A percentile compares a stretch with the other conserved stretches of the same genome.
Conservation (phyloP, 306 rosid species). For the Pyrus betulifolia region DNA sequence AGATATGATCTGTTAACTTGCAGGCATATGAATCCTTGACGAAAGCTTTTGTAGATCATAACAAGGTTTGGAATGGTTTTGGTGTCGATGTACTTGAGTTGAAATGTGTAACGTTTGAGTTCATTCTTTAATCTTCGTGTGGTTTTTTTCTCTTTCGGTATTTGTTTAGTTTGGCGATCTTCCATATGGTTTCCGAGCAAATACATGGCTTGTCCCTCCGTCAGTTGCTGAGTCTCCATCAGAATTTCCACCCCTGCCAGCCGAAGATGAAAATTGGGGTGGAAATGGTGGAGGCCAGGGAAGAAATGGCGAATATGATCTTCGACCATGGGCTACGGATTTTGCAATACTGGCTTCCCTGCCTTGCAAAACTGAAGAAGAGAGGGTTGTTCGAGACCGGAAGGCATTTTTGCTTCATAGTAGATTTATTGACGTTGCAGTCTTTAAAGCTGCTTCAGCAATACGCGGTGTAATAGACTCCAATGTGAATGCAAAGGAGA, state of each 20-base stretch:
- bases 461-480: slow-evolving; percentile 43
- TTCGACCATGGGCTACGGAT: slow-evolving; percentile 73
- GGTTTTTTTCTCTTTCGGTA: background rate
- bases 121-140: slow-evolving; percentile 4
- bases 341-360: slow-evolving; percentile 59
- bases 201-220: slow-evolving; percentile 96
- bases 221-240: slow-evolving; percentile 59
- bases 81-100: background rate
- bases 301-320: slow-evolving; percentile 51
- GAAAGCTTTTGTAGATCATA: slow-evolving; percentile 81
- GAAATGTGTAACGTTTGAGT: background rate
- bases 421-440: slow-evolving; percentile 70
- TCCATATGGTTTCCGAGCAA: slow-evolving; percentile 89
- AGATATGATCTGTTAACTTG: slow-evolving; percentile 7
- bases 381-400: slow-evolving; percentile 80
- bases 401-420: slow-evolving; percentile 88
- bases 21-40: slow-evolving; percentile 82
- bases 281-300: slow-evolving; percentile 88
- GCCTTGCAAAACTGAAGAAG: slow-evolving; percentile 94
- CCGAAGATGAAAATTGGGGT: slow-evolving; percentile 91
- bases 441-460: slow-evolving; percentile 65
- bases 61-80: slow-evolving; percentile 51
- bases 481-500: slow-evolving; percentile 17
- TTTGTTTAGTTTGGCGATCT: slow-evolving; percentile 81
- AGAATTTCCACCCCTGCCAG: slow-evolving; percentile 50